Evolutionary conservation across 2,329 filamentous ascomycete species (phyloP).

Genomic region (Gyromitra esculenta): DNA sequence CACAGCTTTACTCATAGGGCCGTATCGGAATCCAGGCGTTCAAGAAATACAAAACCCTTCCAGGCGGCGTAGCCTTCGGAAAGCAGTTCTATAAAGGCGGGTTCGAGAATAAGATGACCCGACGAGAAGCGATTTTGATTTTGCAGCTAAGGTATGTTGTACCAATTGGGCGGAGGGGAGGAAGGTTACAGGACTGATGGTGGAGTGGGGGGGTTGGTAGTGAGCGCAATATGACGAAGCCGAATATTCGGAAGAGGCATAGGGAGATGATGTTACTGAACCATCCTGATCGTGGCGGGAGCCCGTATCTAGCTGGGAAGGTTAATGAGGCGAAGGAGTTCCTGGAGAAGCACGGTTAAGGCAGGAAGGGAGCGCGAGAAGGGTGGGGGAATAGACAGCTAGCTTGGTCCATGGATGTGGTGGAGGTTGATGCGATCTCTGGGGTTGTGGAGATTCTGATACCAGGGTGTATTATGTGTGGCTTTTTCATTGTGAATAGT

Average conservation of each 20-base stretch:
- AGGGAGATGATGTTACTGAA: constrained; percentile 96
- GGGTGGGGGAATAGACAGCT: background rate
- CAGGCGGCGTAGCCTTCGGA: constrained; percentile 73
- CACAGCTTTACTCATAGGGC: constrained; percentile 68
- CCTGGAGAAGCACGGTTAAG: constrained; percentile 73
- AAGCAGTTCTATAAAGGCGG: constrained; percentile 97
- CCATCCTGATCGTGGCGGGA: constrained; percentile 96
- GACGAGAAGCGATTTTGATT: constrained; percentile 88
- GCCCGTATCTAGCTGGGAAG: constrained; percentile 95
- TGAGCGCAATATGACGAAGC: constrained; percentile 86
- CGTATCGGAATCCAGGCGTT: constrained; percentile 91
- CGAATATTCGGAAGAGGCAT: constrained; percentile 94
- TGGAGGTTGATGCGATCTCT: background rate
- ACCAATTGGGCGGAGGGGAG: background rate
- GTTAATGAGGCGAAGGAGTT: constrained; percentile 99
- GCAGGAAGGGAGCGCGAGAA: background rate
- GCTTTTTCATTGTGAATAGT: constrained; percentile 19
- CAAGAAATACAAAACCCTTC: constrained; percentile 74
- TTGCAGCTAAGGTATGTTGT: constrained; percentile 81
- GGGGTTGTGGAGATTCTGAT: background rate
- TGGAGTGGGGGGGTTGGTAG: constrained; percentile 63
- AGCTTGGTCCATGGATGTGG: background rate
- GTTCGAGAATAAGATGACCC: constrained; percentile 95
- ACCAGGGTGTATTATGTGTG: constrained; percentile 13
- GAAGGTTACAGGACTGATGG: constrained; percentile 7